phyloP scores from a whole-genome alignment of 768 basidiomycete species.

The Ramaria rubella region DNA sequence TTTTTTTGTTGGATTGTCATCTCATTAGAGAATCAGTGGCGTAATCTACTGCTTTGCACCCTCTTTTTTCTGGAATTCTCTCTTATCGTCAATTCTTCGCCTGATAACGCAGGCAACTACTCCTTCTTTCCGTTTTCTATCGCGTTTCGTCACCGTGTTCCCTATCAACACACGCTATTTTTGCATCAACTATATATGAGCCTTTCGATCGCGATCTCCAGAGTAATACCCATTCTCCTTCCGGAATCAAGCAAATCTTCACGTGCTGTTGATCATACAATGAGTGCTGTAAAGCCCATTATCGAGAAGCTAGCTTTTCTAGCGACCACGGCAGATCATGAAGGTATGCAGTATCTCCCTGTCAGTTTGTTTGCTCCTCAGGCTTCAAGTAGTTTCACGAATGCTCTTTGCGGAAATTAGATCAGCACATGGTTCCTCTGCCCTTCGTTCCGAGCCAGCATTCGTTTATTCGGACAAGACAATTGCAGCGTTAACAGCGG shows the following conservation, averaged over 20 bases:
- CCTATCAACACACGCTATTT: conserved; percentile 71
- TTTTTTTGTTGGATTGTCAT: conserved; percentile 10
- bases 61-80: conserved; percentile 57
- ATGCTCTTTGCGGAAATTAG: conserved; percentile 50
- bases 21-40: conserved; percentile 49
- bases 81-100: conserved; percentile 52
- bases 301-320: conserved; percentile 39
- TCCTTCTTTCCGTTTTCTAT: conserved; percentile 22
- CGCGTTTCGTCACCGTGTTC: conserved; percentile 37
- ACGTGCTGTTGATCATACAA: conserved; percentile 18
- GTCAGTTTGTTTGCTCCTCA: neutral
- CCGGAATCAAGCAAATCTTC: conserved; percentile 30
- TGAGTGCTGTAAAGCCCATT: conserved; percentile 27
- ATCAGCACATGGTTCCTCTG: conserved; percentile 33
- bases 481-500: conserved; percentile 38
- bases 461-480: conserved; percentile 29
- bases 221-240: conserved; percentile 63
- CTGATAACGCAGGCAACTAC: conserved; percentile 30
- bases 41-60: conserved; percentile 63
- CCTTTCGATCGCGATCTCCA: conserved; percentile 61
- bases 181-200: conserved; percentile 75
- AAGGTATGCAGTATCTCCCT: conserved; percentile 34
- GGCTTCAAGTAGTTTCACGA: conserved; percentile 34
- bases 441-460: neutral
- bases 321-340: conserved; percentile 43